Conservation (phyloP, 1,139 yeast species). For the Zhuliangozyma blackwelliae region DNA sequence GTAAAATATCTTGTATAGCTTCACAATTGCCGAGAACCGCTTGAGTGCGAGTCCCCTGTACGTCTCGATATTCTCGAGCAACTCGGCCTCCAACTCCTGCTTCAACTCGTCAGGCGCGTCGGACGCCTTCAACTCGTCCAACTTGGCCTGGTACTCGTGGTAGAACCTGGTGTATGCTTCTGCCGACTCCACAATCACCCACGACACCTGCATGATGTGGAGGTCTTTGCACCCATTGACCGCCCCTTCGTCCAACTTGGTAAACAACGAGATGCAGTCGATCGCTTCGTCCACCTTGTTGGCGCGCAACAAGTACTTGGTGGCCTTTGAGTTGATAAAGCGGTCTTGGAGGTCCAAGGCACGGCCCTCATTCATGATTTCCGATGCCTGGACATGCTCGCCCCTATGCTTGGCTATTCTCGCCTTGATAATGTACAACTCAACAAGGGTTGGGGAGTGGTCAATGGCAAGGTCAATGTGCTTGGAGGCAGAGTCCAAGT, state of each 20-base stretch:
- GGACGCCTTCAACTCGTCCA: constrained; percentile 9
- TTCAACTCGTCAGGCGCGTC: constrained; percentile 6
- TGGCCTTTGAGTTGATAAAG: constrained; percentile 83
- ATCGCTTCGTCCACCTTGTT: constrained; percentile 73
- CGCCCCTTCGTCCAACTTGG: constrained; percentile 71
- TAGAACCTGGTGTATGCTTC: constrained; percentile 58
- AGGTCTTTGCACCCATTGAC: constrained; percentile 83
- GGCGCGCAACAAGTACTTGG: constrained; percentile 81
- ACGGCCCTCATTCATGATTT: constrained; percentile 67
- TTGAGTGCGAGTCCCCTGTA: constrained; percentile 74
- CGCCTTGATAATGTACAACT: constrained; percentile 75
- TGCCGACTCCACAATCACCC: constrained; percentile 85
- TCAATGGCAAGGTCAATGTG: constrained; percentile 61
- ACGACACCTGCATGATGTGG: constrained; percentile 85
- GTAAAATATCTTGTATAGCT: constrained; percentile 65
- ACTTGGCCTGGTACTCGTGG: constrained; percentile 18
- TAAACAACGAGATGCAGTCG: constrained; percentile 70
- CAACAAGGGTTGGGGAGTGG: constrained; percentile 82
- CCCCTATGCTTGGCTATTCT: constrained; percentile 74
- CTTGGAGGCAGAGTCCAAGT: constrained; percentile 49
- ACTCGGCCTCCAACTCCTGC: constrained; percentile 27
- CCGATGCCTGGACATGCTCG: constrained; percentile 56
- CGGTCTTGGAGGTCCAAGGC: constrained; percentile 82
- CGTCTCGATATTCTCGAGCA: constrained; percentile 32
- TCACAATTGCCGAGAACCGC: constrained; percentile 64